These are phyloP conservation scores for Umbellularia californica DNA, from an alignment of 164 flowering plant genomes.

Conservation along the genomic window DNA sequence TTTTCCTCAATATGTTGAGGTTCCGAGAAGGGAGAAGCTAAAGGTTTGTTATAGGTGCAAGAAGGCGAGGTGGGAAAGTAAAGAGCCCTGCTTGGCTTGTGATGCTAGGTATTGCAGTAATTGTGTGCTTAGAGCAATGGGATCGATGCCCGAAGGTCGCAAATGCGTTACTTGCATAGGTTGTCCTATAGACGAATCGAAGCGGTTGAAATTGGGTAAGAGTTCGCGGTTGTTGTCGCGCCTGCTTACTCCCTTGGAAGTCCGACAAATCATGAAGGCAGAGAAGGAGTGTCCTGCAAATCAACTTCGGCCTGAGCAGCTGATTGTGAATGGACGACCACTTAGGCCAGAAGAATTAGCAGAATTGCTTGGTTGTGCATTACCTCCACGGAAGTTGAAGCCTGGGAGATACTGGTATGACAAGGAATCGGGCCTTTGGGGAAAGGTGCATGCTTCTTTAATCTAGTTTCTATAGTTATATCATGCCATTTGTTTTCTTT, in stretches of 20 bases:
- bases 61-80: slow-evolving; percentile 83
- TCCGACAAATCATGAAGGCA: slow-evolving; percentile 90
- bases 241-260: slow-evolving; percentile 80
- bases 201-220: slow-evolving; percentile 65
- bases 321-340: slow-evolving; percentile 68
- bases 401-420: slow-evolving; percentile 98
- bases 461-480: background rate
- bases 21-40: slow-evolving; percentile 49
- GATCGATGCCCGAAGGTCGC: slow-evolving; percentile 99
- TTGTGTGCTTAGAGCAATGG: slow-evolving; percentile 98
- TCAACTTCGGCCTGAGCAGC: slow-evolving; percentile 96
- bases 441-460: slow-evolving; percentile 55
- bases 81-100: slow-evolving; percentile 86
- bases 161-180: slow-evolving; percentile 95
- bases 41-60: slow-evolving; percentile 76
- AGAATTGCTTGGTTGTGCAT: slow-evolving; percentile 68
- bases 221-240: slow-evolving; percentile 68
- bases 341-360: slow-evolving; percentile 87
- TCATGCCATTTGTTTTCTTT: background rate
- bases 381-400: slow-evolving; percentile 83
- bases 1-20: slow-evolving; percentile 50
- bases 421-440: slow-evolving; percentile 96
- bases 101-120: slow-evolving; percentile 84
- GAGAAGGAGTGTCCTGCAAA: slow-evolving; percentile 95
- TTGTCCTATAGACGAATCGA: slow-evolving; percentile 75